Evolutionary conservation across 495 filamentous ascomycete genomes (phyloP).

Genomic region (Lasiosphaeriaceae sp.): DNA sequence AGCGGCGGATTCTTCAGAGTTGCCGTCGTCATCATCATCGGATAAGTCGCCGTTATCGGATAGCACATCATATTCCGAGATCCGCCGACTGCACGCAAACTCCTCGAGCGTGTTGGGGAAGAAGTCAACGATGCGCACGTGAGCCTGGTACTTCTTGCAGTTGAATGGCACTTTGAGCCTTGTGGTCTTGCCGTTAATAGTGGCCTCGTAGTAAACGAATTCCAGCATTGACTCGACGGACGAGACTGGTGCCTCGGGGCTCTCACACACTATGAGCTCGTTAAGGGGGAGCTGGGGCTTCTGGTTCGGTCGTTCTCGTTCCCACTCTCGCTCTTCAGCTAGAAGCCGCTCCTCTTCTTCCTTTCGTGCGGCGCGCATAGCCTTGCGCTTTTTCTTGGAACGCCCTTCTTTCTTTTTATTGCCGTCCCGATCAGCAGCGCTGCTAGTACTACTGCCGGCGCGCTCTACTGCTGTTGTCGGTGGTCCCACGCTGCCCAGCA

Average conservation of each 20-base stretch:
- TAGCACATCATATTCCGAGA: slow-evolving; percentile 41
- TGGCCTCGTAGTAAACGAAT: slow-evolving; percentile 33
- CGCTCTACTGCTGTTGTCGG: background rate
- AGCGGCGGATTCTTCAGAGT: slow-evolving; percentile 8
- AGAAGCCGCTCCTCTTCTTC: slow-evolving; percentile 17
- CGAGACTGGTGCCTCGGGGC: slow-evolving; percentile 34
- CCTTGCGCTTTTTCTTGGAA: slow-evolving; percentile 8
- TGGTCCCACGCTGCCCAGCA: slow-evolving; percentile 7
- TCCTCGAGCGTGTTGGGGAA: slow-evolving; percentile 67
- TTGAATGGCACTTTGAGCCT: slow-evolving; percentile 59
- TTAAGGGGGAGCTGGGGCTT: slow-evolving; percentile 27
- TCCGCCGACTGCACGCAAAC: slow-evolving; percentile 57
- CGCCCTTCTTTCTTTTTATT: background rate
- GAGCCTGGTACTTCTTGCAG: slow-evolving; percentile 64
- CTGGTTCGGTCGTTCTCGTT: slow-evolving; percentile 20
- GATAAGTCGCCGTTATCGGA: slow-evolving; percentile 35
- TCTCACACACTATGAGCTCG: slow-evolving; percentile 44
- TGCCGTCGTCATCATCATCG: slow-evolving; percentile 28
- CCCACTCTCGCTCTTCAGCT: no score
- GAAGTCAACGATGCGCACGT: slow-evolving; percentile 78
- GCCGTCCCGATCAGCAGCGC: background rate
- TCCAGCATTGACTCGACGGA: slow-evolving; percentile 50
- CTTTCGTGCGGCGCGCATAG: slow-evolving; percentile 9
- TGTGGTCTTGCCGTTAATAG: slow-evolving; percentile 32
- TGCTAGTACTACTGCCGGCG: background rate